These are phyloP conservation scores for Vanrija sp. DNA, from an alignment of 1,284 basidiomycete genomes.

Conservation along the genomic window DNA sequence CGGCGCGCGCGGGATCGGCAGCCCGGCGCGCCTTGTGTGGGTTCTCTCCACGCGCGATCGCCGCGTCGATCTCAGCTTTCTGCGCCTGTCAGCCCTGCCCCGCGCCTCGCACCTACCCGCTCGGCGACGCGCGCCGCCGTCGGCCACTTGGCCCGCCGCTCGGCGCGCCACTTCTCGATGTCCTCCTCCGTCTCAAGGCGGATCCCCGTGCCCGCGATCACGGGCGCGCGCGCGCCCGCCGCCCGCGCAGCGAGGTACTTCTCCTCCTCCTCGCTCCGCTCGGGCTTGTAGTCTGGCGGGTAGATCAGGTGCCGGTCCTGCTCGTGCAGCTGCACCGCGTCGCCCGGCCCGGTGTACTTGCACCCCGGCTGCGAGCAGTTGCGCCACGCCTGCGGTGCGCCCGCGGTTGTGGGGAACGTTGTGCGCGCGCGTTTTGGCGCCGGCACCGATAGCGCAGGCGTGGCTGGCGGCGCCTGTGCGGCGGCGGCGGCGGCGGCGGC, in stretches of 20 bases:
- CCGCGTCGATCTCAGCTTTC: constrained; percentile 68
- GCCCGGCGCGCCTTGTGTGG: constrained; percentile 28
- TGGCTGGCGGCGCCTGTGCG: constrained; percentile 2
- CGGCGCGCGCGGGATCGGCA: constrained; percentile 32
- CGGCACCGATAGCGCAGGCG: background rate
- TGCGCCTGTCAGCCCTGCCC: constrained; percentile 9
- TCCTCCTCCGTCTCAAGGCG: constrained; percentile 74
- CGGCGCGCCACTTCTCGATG: constrained; percentile 77
- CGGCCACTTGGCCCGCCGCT: constrained; percentile 80
- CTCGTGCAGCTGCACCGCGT: constrained; percentile 74
- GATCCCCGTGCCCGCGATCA: constrained; percentile 76
- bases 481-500: constrained; percentile 4
- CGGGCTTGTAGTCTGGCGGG: constrained; percentile 53
- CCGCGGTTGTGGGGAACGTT: no score
- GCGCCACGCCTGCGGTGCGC: constrained; percentile 27
- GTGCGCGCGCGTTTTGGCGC: no score
- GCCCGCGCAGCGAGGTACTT: constrained; percentile 62
- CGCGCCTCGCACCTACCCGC: constrained; percentile 51
- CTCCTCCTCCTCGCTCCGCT: constrained; percentile 59
- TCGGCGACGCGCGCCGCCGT: constrained; percentile 65
- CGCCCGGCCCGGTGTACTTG: constrained; percentile 66
- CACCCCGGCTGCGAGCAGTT: constrained; percentile 67
- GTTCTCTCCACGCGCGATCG: constrained; percentile 71
- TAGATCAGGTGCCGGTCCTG: constrained; percentile 87
- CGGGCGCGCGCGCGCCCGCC: constrained; percentile 48